These are phyloP conservation scores for Prunus padus DNA, from an alignment of 306 rosid genomes.

Conservation along the genomic window DNA sequence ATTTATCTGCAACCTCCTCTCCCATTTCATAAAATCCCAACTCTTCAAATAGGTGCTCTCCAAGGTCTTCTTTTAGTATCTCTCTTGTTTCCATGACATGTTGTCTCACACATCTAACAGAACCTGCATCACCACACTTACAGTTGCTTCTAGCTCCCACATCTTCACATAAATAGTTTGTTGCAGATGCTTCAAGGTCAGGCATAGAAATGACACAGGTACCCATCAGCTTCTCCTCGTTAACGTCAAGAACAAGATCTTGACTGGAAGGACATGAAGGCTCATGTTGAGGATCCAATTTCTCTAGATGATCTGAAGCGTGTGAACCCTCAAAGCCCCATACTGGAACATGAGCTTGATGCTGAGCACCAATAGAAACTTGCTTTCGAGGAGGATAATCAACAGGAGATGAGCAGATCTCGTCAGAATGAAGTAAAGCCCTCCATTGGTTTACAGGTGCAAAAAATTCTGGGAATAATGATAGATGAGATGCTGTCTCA, in stretches of 20 bases:
- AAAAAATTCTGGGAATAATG: constrained; percentile 38
- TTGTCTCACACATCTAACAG: constrained; percentile 35
- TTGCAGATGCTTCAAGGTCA: constrained; percentile 17
- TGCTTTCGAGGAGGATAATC: constrained; percentile 25
- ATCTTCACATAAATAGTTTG: constrained; percentile 11
- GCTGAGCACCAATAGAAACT: constrained; percentile 39
- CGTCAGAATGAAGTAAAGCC: constrained; percentile 26
- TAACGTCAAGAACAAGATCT: constrained; percentile 1
- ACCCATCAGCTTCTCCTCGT: constrained; percentile 30
- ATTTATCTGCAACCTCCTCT: constrained; percentile 31
- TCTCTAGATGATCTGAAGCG: constrained; percentile 14
- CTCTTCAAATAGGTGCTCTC: constrained; percentile 24
- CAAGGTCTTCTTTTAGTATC: constrained; percentile 28
- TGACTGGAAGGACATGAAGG: background rate
- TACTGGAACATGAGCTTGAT: constrained; percentile 38
- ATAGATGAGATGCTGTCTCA: constrained; percentile 33
- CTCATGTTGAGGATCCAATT: background rate
- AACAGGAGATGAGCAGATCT: constrained; percentile 20
- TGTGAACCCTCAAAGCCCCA: constrained; percentile 26
- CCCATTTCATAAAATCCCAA: constrained; percentile 44
- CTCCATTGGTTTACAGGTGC: constrained; percentile 21
- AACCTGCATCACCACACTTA: constrained; percentile 33
- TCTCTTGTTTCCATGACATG: constrained; percentile 32
- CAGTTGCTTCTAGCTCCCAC: constrained; percentile 21
- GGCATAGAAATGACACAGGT: constrained; percentile 33